Evolutionary conservation across 176 grass and related monocot genomes (phyloP).

Genomic region (Poa annua): DNA sequence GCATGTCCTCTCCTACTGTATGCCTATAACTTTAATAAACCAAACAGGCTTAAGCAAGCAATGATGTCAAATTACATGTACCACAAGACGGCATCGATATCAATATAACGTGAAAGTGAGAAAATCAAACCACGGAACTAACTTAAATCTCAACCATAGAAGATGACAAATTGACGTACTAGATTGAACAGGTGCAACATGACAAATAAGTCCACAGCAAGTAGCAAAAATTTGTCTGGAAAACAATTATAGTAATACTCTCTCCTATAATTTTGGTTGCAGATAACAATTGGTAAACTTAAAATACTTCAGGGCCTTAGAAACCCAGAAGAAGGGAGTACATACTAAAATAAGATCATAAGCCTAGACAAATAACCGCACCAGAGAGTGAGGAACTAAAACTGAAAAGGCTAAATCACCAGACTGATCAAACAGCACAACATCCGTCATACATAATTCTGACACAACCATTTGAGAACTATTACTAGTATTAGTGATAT

Average conservation of each 20-base stretch:
- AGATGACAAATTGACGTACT: neutral
- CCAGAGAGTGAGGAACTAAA: neutral
- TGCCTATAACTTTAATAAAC: neutral
- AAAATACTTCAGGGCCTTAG: neutral
- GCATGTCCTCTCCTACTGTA: neutral
- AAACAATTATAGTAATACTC: neutral
- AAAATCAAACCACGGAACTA: neutral
- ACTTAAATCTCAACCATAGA: neutral
- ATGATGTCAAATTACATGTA: neutral
- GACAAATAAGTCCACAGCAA: neutral
- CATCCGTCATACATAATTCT: neutral
- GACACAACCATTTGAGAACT: constrained; percentile 24
- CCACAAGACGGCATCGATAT: neutral
- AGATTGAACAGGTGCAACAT: neutral
- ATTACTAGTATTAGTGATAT: neutral
- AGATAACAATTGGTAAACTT: neutral
- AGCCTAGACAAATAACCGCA: neutral
- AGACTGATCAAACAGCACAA: constrained; percentile 19
- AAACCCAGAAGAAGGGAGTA: neutral
- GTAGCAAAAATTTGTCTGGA: neutral
- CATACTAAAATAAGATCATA: constrained; percentile 5
- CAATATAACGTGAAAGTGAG: neutral
- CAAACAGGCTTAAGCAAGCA: neutral
- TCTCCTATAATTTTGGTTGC: neutral
- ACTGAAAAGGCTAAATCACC: neutral